A percentile compares a stretch with the other conserved stretches of the same genome.
These are phyloP conservation scores for Trichosporon ovoides DNA, from an alignment of 1,284 basidiomycete species.

Conservation along the genomic window DNA sequence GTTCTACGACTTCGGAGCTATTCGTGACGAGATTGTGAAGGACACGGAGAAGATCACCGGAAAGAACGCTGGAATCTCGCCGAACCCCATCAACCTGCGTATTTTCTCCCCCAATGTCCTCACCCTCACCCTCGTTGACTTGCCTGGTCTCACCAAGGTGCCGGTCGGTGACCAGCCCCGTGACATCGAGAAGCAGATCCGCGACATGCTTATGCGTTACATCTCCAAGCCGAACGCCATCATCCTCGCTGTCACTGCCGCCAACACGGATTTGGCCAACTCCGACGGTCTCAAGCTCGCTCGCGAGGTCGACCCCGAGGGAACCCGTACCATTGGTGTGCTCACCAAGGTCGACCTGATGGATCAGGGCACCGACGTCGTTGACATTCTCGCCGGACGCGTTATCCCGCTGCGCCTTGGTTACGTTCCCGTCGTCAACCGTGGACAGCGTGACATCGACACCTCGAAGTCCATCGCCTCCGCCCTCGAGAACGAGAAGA, in stretches of 20 bases:
- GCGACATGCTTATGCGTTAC: slow-evolving; percentile 92
- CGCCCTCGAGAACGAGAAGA: slow-evolving; percentile 82
- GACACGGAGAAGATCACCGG: slow-evolving; percentile 98
- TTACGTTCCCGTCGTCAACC: slow-evolving; percentile 95
- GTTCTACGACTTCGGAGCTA: slow-evolving; percentile 95
- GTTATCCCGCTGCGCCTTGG: slow-evolving; percentile 87
- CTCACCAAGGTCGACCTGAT: slow-evolving; percentile 97
- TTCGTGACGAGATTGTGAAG: slow-evolving; percentile 88
- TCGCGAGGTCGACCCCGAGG: slow-evolving; percentile 93
- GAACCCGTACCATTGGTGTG: slow-evolving; percentile 91
- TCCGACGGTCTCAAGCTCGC: slow-evolving; percentile 96
- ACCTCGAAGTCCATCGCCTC: slow-evolving; percentile 71
- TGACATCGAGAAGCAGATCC: slow-evolving; percentile 96
- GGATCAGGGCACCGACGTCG: slow-evolving; percentile 95
- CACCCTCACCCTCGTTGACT: slow-evolving; percentile 91
- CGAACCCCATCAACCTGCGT: slow-evolving; percentile 91
- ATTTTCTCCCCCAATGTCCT: slow-evolving; percentile 95
- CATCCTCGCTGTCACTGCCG: slow-evolving; percentile 91
- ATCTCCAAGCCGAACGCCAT: slow-evolving; percentile 79
- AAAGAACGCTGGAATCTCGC: slow-evolving; percentile 90
- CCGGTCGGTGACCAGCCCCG: slow-evolving; percentile 92
- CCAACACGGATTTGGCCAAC: slow-evolving; percentile 96
- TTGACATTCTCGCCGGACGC: slow-evolving; percentile 96
- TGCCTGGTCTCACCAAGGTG: slow-evolving; percentile 94
- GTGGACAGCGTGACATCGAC: slow-evolving; percentile 96